Conservation (phyloP, 2,329 filamentous ascomycete species). For the Sporothrix brasiliensis region DNA sequence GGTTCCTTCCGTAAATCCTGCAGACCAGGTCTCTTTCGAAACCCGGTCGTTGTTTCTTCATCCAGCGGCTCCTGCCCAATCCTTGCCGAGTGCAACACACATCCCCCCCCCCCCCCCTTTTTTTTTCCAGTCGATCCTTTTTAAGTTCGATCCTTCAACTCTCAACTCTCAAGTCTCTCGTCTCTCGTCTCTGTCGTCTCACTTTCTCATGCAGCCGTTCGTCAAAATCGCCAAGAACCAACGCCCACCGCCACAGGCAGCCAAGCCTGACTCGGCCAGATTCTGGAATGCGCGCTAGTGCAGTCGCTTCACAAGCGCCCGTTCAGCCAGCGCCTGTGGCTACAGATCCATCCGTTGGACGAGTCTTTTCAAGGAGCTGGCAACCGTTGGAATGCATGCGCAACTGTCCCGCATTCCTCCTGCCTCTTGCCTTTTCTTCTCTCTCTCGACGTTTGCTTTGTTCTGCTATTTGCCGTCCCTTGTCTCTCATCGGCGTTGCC, state of each 20-base stretch:
- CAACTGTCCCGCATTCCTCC: conserved; percentile 13
- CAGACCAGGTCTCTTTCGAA: not conserved
- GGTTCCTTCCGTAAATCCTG: conserved; percentile 13
- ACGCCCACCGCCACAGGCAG: not conserved
- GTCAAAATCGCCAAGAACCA: not conserved
- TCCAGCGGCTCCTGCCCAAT: conserved; percentile 1
- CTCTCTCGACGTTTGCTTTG: not conserved
- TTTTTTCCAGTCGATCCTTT: not conserved
- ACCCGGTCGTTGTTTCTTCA: conserved; percentile 15
- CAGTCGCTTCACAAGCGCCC: conserved; percentile 15
- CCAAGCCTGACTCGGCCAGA: not conserved
- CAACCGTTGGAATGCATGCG: conserved; percentile 26
- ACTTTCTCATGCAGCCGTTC: conserved; percentile 3
- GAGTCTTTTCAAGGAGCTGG: not conserved
- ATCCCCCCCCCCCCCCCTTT: too few relatives aligned
- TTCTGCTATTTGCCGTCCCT: not conserved
- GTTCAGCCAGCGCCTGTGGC: not conserved
- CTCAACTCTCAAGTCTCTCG: not conserved
- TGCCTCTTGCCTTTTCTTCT: not conserved
- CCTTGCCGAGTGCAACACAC: not conserved
- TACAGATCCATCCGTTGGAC: not conserved
- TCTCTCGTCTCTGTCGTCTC: not conserved
- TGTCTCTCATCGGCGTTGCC: not conserved
- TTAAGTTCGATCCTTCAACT: not conserved
- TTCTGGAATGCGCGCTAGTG: conserved; percentile 26